Conservation (phyloP, 176 grass and related monocot species). For the Cenchrus fungigraminus region DNA sequence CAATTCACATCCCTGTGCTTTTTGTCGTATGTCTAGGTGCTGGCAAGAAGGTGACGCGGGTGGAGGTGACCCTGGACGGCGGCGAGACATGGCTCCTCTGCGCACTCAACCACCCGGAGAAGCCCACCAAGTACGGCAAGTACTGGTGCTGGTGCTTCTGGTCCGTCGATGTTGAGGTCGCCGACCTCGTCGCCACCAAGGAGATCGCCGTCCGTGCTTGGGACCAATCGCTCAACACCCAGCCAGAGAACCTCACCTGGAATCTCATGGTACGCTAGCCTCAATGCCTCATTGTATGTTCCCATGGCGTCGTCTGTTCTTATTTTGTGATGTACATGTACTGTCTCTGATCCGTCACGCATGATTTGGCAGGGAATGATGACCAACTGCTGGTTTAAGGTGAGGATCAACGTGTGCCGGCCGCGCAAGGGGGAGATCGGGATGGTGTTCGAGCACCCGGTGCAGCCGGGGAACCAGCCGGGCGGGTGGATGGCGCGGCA, state of each 20-base stretch:
- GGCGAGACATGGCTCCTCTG: constrained; percentile 77
- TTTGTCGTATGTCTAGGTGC: constrained; percentile 45
- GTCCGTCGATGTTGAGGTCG: constrained; percentile 71
- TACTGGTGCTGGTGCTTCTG: constrained; percentile 99
- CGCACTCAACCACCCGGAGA: constrained; percentile 61
- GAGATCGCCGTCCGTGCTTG: constrained; percentile 87
- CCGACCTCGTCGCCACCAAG: constrained; percentile 73
- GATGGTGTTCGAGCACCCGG: constrained; percentile 74
- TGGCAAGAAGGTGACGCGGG: constrained; percentile 78
- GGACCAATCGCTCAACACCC: constrained; percentile 84
- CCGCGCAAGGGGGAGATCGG: constrained; percentile 70
- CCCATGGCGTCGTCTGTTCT: background rate
- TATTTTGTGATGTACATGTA: background rate
- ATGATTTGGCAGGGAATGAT: constrained; percentile 80
- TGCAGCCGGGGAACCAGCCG: constrained; percentile 67
- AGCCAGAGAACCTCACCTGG: constrained; percentile 84
- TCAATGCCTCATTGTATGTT: background rate
- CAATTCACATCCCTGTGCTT: too few species aligned
- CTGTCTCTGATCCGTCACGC: background rate
- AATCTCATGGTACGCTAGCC: constrained; percentile 66
- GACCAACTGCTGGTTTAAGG: constrained; percentile 95
- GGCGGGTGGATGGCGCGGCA: constrained; percentile 85
- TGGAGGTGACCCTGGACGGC: constrained; percentile 81
- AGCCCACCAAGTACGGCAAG: constrained; percentile 75
- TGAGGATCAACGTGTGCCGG: constrained; percentile 67